These are phyloP conservation scores for Rubroboletus pulcherrimus DNA, from an alignment of 768 basidiomycete species.

Conservation along the genomic window DNA sequence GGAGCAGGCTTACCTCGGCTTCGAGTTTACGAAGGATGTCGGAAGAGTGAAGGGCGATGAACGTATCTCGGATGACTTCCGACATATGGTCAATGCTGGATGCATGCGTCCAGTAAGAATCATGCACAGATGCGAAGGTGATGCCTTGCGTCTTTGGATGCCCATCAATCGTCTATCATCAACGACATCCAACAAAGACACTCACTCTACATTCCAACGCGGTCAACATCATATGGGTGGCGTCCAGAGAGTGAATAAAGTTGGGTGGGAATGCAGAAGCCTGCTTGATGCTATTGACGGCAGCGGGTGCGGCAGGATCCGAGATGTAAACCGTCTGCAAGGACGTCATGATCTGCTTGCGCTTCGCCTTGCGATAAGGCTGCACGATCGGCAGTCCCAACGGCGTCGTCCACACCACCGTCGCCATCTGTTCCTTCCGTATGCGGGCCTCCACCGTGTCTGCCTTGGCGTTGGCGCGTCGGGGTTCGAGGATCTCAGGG, in stretches of 20 bases:
- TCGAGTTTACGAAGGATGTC: conserved; percentile 74
- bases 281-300: conserved; percentile 85
- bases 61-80: conserved; percentile 83
- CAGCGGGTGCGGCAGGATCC: conserved; percentile 73
- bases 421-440: conserved; percentile 89
- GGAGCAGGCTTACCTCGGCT: conserved; percentile 54
- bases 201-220: conserved; percentile 83
- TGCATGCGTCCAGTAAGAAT: conserved; percentile 99
- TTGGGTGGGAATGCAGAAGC: conserved; percentile 98
- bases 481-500: conserved; percentile 35
- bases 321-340: conserved; percentile 87
- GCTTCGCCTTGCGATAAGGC: conserved; percentile 81
- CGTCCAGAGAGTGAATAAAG: conserved; percentile 96
- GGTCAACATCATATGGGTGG: conserved; percentile 98
- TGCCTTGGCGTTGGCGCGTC: conserved; percentile 8
- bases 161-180: conserved; percentile 3
- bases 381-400: conserved; percentile 95
- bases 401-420: conserved; percentile 94
- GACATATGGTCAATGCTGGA: conserved; percentile 85
- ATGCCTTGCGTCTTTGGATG: conserved; percentile 57
- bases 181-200: background rate
- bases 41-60: conserved; percentile 87
- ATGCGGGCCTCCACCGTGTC: conserved; percentile 38
- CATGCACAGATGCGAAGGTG: conserved; percentile 94
- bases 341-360: conserved; percentile 80